Conservation (phyloP, 192 early-diverging fungal species). For the Thamnidium elegans region DNA sequence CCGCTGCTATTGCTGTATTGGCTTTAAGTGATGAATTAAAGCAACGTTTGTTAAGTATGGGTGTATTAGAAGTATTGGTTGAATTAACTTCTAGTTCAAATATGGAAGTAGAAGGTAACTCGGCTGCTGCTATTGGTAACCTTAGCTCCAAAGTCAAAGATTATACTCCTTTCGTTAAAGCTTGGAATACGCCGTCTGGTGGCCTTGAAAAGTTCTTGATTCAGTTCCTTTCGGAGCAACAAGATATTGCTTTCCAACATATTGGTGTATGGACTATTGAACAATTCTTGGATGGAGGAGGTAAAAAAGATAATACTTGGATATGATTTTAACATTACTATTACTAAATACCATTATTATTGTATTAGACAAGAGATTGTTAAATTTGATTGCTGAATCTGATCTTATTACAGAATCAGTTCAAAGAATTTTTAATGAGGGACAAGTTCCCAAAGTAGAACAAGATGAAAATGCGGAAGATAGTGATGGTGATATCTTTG, state of each 20-base stretch:
- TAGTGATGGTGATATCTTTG: slow-evolving; percentile 33
- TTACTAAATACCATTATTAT: not conserved
- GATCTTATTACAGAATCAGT: slow-evolving; percentile 6
- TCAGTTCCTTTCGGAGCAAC: slow-evolving; percentile 58
- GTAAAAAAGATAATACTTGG: slow-evolving; percentile 15
- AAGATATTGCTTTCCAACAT: slow-evolving; percentile 72
- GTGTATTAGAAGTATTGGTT: slow-evolving; percentile 65
- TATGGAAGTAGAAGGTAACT: slow-evolving; percentile 74
- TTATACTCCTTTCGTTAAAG: slow-evolving; percentile 58
- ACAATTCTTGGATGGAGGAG: slow-evolving; percentile 67
- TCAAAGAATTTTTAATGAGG: slow-evolving; percentile 14
- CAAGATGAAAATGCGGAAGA: slow-evolving; percentile 25
- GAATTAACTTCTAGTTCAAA: slow-evolving; percentile 55
- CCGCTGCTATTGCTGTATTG: slow-evolving; percentile 80
- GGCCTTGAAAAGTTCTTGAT: slow-evolving; percentile 70
- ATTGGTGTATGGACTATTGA: slow-evolving; percentile 85
- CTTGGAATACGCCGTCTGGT: slow-evolving; percentile 64
- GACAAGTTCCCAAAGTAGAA: not conserved
- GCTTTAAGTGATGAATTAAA: slow-evolving; percentile 75
- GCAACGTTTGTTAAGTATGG: slow-evolving; percentile 56
- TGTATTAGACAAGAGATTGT: slow-evolving; percentile 9
- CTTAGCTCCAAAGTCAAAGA: slow-evolving; percentile 62
- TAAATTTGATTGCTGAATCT: slow-evolving; percentile 15
- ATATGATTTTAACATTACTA: not conserved
- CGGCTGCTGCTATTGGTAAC: slow-evolving; percentile 76